Percentiles rank a stretch among this genome's conserved stretches.
These are phyloP conservation scores for Aspergillus wentii DNA, from an alignment of 495 filamentous ascomycete species.

Conservation along the genomic window DNA sequence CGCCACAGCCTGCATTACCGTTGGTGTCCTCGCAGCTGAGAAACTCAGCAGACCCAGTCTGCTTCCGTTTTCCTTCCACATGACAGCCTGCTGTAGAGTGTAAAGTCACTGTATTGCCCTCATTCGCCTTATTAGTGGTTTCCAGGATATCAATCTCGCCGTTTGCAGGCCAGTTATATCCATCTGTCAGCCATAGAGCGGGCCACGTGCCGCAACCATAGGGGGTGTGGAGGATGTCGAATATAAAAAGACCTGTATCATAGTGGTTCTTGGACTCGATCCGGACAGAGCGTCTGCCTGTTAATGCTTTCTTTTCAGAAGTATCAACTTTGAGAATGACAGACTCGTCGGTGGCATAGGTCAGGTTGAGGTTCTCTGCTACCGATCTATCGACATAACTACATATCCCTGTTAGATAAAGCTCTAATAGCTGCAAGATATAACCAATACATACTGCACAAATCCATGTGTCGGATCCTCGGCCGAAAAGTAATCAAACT, in stretches of 20 bases:
- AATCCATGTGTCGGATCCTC: slow-evolving; percentile 49
- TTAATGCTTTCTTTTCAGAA: slow-evolving; percentile 31
- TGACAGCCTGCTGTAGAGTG: slow-evolving; percentile 39
- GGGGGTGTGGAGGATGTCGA: slow-evolving; percentile 48
- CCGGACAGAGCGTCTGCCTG: slow-evolving; percentile 49
- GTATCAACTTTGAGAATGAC: slow-evolving; percentile 51
- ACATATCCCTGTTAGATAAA: no score
- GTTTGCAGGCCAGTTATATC: slow-evolving; percentile 52
- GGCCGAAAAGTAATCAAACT: slow-evolving; percentile 49
- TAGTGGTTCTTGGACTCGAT: slow-evolving; percentile 47
- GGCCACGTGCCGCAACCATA: slow-evolving; percentile 54
- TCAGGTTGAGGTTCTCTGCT: slow-evolving; percentile 43
- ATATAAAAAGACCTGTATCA: slow-evolving; percentile 48
- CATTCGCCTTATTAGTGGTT: slow-evolving; percentile 36
- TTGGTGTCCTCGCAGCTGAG: slow-evolving; percentile 34
- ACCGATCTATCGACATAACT: slow-evolving; percentile 30
- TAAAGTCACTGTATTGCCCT: slow-evolving; percentile 42
- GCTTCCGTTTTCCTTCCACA: slow-evolving; percentile 44
- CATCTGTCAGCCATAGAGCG: slow-evolving; percentile 60
- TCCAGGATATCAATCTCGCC: slow-evolving; percentile 50
- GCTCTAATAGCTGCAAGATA: no score
- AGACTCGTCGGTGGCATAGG: slow-evolving; percentile 39
- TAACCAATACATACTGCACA: no score
- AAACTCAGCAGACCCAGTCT: slow-evolving; percentile 24
- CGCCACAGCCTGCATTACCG: slow-evolving; percentile 41